These are phyloP conservation scores for Claviceps lovelessii DNA, from an alignment of 2,329 filamentous ascomycete species.

Conservation along the genomic window DNA sequence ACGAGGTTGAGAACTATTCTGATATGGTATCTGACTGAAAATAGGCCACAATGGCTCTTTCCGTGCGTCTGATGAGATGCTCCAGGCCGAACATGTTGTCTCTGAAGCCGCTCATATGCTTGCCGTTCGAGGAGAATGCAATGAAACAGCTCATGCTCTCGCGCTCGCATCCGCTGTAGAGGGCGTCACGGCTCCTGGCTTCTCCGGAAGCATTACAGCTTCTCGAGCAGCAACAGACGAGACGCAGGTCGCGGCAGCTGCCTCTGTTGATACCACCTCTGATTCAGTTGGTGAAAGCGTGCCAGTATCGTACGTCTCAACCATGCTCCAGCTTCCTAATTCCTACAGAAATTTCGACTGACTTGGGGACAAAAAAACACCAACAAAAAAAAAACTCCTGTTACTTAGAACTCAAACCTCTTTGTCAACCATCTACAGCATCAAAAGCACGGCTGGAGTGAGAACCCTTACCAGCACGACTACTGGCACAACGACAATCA, in stretches of 20 bases:
- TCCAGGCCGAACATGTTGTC: constrained; percentile 9
- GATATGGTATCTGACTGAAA: background rate
- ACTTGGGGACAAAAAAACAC: background rate
- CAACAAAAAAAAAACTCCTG: background rate
- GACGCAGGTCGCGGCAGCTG: constrained; percentile 1
- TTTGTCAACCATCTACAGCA: constrained; percentile 19
- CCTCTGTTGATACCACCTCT: background rate
- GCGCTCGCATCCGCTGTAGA: constrained; percentile 6
- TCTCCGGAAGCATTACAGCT: constrained; percentile 7
- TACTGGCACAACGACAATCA: constrained; percentile 11
- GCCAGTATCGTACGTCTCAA: constrained; percentile 20
- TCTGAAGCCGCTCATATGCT: constrained; percentile 11
- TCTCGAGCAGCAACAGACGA: constrained; percentile 2
- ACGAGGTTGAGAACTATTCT: background rate
- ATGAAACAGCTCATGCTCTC: constrained; percentile 6
- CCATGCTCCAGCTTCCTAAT: background rate
- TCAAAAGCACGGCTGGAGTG: background rate
- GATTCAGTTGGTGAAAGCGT: constrained; percentile 12
- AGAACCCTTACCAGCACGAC: constrained; percentile 9
- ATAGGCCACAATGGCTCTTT: constrained; percentile 3
- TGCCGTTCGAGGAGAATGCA: constrained; percentile 10
- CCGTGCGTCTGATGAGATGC: constrained; percentile 6
- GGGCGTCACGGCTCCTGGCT: constrained; percentile 5
- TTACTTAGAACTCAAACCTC: constrained; percentile 18
- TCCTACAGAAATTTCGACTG: background rate